Evolutionary conservation across 352 stramenopile species (phyloP).

Genomic region (Hyphochytrium catenoides): DNA sequence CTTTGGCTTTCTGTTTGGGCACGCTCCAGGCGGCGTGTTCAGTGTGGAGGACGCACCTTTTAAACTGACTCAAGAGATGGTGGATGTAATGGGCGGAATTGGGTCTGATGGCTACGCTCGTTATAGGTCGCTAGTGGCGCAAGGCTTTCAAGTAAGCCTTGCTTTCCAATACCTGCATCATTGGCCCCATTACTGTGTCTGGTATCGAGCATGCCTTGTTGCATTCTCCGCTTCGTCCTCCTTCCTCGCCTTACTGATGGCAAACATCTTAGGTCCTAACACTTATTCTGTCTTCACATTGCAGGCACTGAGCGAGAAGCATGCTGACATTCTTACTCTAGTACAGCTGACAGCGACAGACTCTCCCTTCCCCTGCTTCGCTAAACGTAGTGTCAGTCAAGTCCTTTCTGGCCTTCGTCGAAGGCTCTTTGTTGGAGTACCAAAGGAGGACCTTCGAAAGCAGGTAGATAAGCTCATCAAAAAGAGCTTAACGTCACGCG

Average conservation of each 20-base stretch:
- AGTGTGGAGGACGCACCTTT: conserved; percentile 94
- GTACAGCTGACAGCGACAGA: conserved; percentile 81
- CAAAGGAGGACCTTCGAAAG: conserved; percentile 25
- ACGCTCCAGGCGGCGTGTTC: conserved; percentile 88
- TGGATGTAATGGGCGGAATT: conserved; percentile 82
- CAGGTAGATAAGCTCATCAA: conserved; percentile 50
- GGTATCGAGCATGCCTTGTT: conserved; percentile 14
- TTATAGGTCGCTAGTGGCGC: conserved; percentile 73
- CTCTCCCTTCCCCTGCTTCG: conserved; percentile 86
- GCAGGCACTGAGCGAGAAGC: conserved; percentile 73
- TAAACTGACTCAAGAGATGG: conserved; percentile 93
- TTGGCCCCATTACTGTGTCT: not conserved
- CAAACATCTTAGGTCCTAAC: conserved; percentile 4
- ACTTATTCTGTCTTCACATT: conserved; percentile 8
- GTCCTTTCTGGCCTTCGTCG: conserved; percentile 30
- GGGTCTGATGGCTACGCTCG: conserved; percentile 53
- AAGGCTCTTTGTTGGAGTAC: conserved; percentile 39
- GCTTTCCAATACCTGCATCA: conserved; percentile 12
- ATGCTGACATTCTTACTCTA: conserved; percentile 73
- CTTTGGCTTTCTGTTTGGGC: conserved; percentile 95
- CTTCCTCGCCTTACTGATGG: too few species aligned
- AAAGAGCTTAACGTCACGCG: conserved; percentile 65
- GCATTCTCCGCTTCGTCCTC: conserved; percentile 19
- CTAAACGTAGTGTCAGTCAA: conserved; percentile 22
- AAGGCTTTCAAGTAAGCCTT: conserved; percentile 80